Base-by-base conservation (phyloP, 1,139 yeast species). In the Candida pseudoviswanathii region DNA sequence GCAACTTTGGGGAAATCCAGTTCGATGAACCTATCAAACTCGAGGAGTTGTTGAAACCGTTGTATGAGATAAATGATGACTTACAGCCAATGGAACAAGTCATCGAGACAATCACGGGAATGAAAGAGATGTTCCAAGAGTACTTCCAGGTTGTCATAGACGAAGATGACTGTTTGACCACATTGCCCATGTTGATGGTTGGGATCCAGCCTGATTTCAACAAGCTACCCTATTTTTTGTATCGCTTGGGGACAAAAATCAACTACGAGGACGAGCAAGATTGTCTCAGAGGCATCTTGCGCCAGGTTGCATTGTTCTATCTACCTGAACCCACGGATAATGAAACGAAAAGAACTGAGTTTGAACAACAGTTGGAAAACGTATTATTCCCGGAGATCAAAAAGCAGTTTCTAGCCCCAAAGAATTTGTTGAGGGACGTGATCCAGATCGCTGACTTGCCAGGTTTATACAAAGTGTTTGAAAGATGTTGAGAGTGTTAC, bases 371-470 rank as follows among this genome's bases (percentile, higher is more conserved):
- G 0, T 58, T 92, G 48, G 94, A 87, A 55, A 74, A 81, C 53
- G 63, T 73, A 0, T 57, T 91, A 1, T 86, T 90, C 58, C 96
- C 96, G 0, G 72, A 80, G 16, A 63, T 89, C 11, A 85, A 85
- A 57, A 74, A 74, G 51, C 71, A 84, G 43, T 80, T 91, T 33
- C 63, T 90, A 21, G 96, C 95, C 0, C 81, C 96, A 0, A 71
- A 70, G 22, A 62, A 61, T 4, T 59, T 91, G 31, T 57, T 67
- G 2, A 63, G 74, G 22, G 85, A 82, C 51, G 82, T 91, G 4
- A 79, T 89, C 2, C 96, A 94, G 64, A 82, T 95, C 40, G 98
- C 99, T 0, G 92, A 87, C 62, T 70, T 95, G 39, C 98, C 98
- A 0, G 96, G 96, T 0, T 70, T 95, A 48, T 95, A 95, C 67